These are phyloP conservation scores for Monilinia fructigena DNA, from an alignment of 2,329 filamentous ascomycete genomes.

Conservation along the genomic window DNA sequence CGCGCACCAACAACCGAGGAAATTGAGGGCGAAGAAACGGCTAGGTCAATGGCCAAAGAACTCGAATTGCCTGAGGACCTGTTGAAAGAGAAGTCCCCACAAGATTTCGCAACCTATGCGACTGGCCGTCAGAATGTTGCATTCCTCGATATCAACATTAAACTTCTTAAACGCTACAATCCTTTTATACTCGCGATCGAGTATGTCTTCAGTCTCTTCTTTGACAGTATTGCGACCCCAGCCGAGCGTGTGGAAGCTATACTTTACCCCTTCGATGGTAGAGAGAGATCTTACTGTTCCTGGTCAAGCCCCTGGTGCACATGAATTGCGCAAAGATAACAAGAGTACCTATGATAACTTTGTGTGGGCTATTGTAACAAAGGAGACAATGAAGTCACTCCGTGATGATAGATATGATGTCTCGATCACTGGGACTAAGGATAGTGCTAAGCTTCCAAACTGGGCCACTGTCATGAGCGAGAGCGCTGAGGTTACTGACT, in stretches of 20 bases:
- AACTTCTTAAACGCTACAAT: slow-evolving; percentile 37
- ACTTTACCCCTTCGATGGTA: slow-evolving; percentile 88
- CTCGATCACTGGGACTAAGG: slow-evolving; percentile 89
- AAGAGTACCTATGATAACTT: slow-evolving; percentile 82
- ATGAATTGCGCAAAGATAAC: slow-evolving; percentile 54
- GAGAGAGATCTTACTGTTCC: slow-evolving; percentile 78
- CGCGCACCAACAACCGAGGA: slow-evolving; percentile 48
- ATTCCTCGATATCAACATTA: slow-evolving; percentile 71
- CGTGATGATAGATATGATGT: slow-evolving; percentile 93
- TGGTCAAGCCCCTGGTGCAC: slow-evolving; percentile 55
- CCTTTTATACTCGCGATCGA: slow-evolving; percentile 56
- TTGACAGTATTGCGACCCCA: slow-evolving; percentile 71
- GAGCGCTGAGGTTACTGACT: slow-evolving; percentile 89
- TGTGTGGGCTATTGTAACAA: slow-evolving; percentile 94
- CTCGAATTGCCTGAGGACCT: slow-evolving; percentile 52
- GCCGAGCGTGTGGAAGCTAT: slow-evolving; percentile 73
- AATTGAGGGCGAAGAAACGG: slow-evolving; percentile 44
- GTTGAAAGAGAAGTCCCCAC: slow-evolving; percentile 82
- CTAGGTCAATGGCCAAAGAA: slow-evolving; percentile 43
- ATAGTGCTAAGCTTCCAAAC: slow-evolving; percentile 80
- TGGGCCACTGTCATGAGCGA: slow-evolving; percentile 97
- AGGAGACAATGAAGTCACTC: slow-evolving; percentile 85
- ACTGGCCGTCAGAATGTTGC: slow-evolving; percentile 91
- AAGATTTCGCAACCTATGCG: slow-evolving; percentile 84
- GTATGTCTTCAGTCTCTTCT: slow-evolving; percentile 67